Base-by-base conservation (phyloP, 2,329 filamentous ascomycete species). In the Botrytis porri region DNA sequence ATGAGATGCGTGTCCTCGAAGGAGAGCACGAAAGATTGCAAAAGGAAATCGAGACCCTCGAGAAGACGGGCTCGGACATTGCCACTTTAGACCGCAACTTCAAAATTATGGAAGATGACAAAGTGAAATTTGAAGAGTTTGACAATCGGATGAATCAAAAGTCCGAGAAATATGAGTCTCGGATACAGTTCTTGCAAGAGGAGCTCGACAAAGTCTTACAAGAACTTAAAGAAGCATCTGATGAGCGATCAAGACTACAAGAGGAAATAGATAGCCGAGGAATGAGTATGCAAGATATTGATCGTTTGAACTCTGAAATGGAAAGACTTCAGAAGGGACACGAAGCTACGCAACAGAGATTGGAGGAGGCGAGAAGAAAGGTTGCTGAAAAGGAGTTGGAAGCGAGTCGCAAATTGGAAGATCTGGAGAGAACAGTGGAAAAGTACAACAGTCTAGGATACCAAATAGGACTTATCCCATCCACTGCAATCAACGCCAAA, bases 221-320 rank as follows among this genome's bases (percentile, higher is more conserved):
- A 14, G 94, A 97, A 78, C 84, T 97, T 48, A 87, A 88, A 73
- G 92, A 93, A 78, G 92, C 92, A 0, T 95, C 98, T 76, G 90
- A 92, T 25, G 96, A 99, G 81, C 90, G 94, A 75, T 85, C 89
- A 60, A 87, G 88, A 43, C 86, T 99, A 16, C 95, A 98, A 81
- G 90, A 92, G 74, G 90, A 92, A 43, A 94, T 99, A 41, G 96
- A 98, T 82, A 91, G 92, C 77, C 94, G 97, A 80, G 96, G 96
- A 3, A 95, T 99, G 81, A 97, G 94, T 79, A 97, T 98, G 83
- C 93, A 96, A 83, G 96, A 99, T 87, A 98, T 99, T 80, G 96
- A 99, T 86, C 94, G 96, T 82, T 98, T 99, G 95, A 97, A 94
- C 78, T 91, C 93, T 51, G 96, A 99, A 82, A 91, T 95, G 70